These are phyloP conservation scores for Debaryomyces sp. DNA, from an alignment of 1,139 yeast species.

Conservation along the genomic window DNA sequence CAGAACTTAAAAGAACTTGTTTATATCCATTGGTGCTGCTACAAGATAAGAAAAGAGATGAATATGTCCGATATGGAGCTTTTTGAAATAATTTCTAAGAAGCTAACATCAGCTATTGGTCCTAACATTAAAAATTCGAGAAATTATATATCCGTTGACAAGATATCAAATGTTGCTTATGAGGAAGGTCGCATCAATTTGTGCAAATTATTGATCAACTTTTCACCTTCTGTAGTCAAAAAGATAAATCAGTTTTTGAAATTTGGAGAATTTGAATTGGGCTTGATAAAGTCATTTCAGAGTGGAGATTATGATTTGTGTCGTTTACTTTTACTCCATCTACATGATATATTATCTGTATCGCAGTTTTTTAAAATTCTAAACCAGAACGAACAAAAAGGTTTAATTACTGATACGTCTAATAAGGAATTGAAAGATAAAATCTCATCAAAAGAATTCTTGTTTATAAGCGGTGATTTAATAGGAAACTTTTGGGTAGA, in stretches of 20 bases:
- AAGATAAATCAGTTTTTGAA: constrained; percentile 67
- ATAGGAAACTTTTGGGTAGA: constrained; percentile 47
- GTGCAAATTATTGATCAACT: constrained; percentile 63
- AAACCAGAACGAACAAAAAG: constrained; percentile 40
- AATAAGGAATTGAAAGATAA: constrained; percentile 14
- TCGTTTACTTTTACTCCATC: constrained; percentile 56
- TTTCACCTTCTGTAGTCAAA: constrained; percentile 67
- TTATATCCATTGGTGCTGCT: constrained; percentile 81
- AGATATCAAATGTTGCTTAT: constrained; percentile 70
- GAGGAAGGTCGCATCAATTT: constrained; percentile 80
- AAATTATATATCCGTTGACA: constrained; percentile 56
- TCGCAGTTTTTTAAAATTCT: constrained; percentile 46
- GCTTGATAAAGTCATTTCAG: constrained; percentile 69
- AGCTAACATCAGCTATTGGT: constrained; percentile 33
- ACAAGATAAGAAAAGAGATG: constrained; percentile 59
- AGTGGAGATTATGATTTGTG: constrained; percentile 69
- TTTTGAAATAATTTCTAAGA: constrained; percentile 50
- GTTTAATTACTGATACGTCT: constrained; percentile 20
- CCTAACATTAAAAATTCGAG: constrained; percentile 12
- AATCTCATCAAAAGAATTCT: constrained; percentile 16
- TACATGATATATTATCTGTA: constrained; percentile 42
- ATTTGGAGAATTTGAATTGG: constrained; percentile 73
- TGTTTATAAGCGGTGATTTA: constrained; percentile 40
- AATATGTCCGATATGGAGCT: constrained; percentile 62
- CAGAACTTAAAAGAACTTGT: constrained; percentile 54